Conservation (phyloP, 2,329 filamentous ascomycete genomes). For the Sporothrix luriei region DNA sequence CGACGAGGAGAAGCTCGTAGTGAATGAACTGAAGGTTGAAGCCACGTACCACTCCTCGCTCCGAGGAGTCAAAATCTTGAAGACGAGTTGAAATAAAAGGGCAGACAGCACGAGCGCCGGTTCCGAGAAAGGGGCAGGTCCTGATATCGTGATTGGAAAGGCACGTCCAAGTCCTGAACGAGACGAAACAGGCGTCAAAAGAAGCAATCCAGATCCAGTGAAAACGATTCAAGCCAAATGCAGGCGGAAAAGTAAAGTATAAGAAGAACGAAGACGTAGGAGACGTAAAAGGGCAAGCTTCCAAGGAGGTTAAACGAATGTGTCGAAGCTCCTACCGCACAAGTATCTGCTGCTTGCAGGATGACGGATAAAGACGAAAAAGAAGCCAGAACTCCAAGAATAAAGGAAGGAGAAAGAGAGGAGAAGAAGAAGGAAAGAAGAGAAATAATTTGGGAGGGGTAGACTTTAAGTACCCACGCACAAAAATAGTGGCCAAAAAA, state of each 20-base stretch:
- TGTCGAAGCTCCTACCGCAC: slow-evolving; percentile 1
- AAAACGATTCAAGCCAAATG: slow-evolving; percentile 1
- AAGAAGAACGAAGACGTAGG: not conserved
- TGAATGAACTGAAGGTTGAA: too few species aligned
- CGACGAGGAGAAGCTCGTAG: too few species aligned
- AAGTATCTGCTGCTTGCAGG: not conserved
- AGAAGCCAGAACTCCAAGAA: slow-evolving; percentile 1
- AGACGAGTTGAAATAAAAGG: too few species aligned
- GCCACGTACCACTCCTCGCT: not conserved
- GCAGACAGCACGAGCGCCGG: not conserved
- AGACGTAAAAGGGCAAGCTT: not conserved
- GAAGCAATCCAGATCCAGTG: not conserved
- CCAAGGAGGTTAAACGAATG: not conserved
- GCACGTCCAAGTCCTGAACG: not conserved
- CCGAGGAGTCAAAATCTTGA: not conserved
- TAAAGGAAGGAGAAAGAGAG: not conserved
- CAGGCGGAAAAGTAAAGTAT: not conserved
- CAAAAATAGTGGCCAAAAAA: slow-evolving; percentile 2
- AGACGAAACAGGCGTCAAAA: not conserved
- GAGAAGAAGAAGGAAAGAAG: not conserved
- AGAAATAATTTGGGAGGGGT: slow-evolving; percentile 3
- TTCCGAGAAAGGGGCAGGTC: too few species aligned
- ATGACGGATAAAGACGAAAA: slow-evolving; percentile 10
- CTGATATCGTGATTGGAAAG: not conserved
- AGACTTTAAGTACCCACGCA: not conserved